Conservation (phyloP, 169 alveolate species). For the Eimeria sp. region DNA sequence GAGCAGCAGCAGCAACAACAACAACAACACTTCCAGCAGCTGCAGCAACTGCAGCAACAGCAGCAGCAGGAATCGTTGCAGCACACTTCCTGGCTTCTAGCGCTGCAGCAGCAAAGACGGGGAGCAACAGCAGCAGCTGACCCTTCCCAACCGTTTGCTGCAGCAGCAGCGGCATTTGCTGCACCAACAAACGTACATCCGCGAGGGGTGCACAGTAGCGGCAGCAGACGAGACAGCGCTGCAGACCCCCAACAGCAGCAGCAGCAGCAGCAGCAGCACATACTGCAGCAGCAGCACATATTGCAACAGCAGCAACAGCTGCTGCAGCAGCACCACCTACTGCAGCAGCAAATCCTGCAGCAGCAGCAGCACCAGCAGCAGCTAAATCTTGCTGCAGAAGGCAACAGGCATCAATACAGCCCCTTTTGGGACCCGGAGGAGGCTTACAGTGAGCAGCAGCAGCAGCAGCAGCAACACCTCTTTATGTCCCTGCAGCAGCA, state of each 20-base stretch:
- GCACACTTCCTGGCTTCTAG: constrained; percentile 4
- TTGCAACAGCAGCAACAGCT: background rate
- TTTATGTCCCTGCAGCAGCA: background rate
- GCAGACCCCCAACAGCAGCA: background rate
- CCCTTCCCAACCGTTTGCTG: background rate
- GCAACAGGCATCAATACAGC: background rate
- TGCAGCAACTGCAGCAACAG: constrained; percentile 19
- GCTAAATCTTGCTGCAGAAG: background rate
- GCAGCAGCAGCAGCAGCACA: constrained; percentile 17
- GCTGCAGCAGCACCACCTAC: constrained; percentile 5
- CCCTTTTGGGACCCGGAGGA: background rate
- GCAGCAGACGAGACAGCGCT: background rate
- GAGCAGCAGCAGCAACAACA: background rate
- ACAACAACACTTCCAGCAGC: background rate
- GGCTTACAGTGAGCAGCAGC: constrained; percentile 8
- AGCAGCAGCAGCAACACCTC: constrained; percentile 32
- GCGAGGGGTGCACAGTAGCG: background rate
- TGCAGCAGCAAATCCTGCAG: background rate
- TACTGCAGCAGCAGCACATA: background rate
- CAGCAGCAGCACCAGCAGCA: constrained; percentile 37
- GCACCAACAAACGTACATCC: background rate
- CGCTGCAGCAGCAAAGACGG: constrained; percentile 41
- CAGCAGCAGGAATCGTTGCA: constrained; percentile 4
- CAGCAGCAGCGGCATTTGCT: constrained; percentile 27
- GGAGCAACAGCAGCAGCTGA: background rate